Evolutionary conservation across 1,139 yeast species (phyloP), one percentile per base, ranked within the genome.

Genomic region (Debaryomyces subglobosus): DNA sequence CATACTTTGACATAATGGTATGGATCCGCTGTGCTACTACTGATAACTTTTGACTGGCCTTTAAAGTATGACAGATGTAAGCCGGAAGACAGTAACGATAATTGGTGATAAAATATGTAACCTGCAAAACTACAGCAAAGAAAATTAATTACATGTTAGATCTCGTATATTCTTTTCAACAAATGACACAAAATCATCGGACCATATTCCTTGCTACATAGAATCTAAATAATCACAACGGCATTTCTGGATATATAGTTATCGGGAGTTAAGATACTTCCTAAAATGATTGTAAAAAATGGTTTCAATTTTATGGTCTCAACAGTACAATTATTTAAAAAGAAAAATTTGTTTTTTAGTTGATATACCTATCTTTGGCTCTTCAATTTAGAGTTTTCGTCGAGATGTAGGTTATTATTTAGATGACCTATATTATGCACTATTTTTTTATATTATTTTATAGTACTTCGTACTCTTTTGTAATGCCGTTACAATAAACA

Each of bases 1-100:
- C 45, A 45, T 52, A 55, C 27, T 37, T 49, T 6, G 59, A 50
- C 59, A 56, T 55, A 20, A n/a, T 40, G 12, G 13, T 29, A 21
- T 40, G n/a, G 9, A 30, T 25, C 3, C 9, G 21, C 10, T 27
- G 25, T 3, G 13, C 6, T 15, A 16, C 18, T 5, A 6, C 6
- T 27, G 12, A 9, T 27, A 13, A 9, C 13, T 27, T 12, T 27
- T 27, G n/a, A 12, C 13, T 27, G 30, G 20, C n/a, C 12, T 32
- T 13, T 13, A 8, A 30, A 13, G 9, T 10, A 13, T 37, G 40
- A 23, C 40, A 24, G 20, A 13, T 21, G 24, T 24, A 24, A 37
- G 40, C 40, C 15, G 15, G 23, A 35, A 35, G 38, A 16, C 30
- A 27, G 13, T n/a, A 21, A 24, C 29, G 18, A 25, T 13, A 23